These are phyloP conservation scores for Boletus speciosus DNA, from an alignment of 768 basidiomycete genomes.

Conservation along the genomic window DNA sequence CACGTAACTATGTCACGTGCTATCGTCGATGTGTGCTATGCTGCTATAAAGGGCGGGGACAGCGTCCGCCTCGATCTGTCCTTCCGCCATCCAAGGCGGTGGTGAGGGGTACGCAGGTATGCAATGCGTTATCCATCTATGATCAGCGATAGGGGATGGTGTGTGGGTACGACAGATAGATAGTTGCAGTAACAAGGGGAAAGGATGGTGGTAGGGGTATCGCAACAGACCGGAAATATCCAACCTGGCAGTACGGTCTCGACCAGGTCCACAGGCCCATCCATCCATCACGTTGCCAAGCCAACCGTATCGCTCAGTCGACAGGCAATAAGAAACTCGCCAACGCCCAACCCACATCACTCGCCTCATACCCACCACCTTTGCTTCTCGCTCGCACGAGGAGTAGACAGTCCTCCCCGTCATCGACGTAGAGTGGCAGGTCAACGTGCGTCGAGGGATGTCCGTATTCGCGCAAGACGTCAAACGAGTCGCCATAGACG, in stretches of 20 bases:
- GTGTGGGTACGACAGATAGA: constrained; percentile 9
- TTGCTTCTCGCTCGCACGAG: constrained; percentile 53
- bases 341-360: constrained; percentile 72
- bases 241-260: not conserved
- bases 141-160: not conserved
- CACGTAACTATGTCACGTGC: constrained; percentile 1
- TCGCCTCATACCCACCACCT: constrained; percentile 26
- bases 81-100: constrained; percentile 6
- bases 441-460: constrained; percentile 73
- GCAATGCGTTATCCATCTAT: not conserved
- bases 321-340: constrained; percentile 77
- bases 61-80: not conserved
- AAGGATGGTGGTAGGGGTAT: constrained; percentile 7
- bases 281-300: constrained; percentile 2
- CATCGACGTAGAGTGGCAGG: constrained; percentile 76
- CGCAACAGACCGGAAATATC: constrained; percentile 11
- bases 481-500: constrained; percentile 56
- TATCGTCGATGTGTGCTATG: not conserved
- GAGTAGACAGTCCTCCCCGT: constrained; percentile 71
- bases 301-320: constrained; percentile 26
- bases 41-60: too few relatives aligned
- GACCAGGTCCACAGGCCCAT: not conserved
- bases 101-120: not conserved
- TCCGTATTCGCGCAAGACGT: constrained; percentile 72
- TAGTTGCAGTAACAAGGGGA: constrained; percentile 6